Evolutionary conservation across 805 yeast species (phyloP), one percentile per base, ranked within the genome.

Genomic region (Metschnikowia santaceciliae): DNA sequence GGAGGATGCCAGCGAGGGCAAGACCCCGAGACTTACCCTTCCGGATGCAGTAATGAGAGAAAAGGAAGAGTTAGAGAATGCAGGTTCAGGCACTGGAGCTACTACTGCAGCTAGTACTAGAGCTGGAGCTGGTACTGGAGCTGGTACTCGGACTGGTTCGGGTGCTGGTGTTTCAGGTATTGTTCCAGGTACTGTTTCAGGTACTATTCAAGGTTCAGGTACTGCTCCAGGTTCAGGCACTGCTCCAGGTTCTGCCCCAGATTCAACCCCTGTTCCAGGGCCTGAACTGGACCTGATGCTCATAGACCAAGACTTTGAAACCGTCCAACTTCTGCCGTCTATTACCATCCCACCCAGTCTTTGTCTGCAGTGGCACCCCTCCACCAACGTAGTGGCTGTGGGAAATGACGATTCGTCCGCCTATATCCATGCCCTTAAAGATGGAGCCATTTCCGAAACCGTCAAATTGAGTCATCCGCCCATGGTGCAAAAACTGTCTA

Each of bases 281-380:
- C 8, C 10, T 7, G 30, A 26, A 26, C 30, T 26, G 30, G 30
- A 26, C 11, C 30, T 8, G 30, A 26, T 26, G 30, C 30, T 8
- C 30, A 26, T 26, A 26, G 30, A 26, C 30, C 30, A 26, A 26
- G 30, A 48, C 19, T 56, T 56, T 47, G 47, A 49, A 2, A 77
- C 79, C 4, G 58, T 59, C 38, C 69, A 74, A 0, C 57, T 84
- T 3, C 58, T 60, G 13, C 77, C 80, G 13, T 53, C 59, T 1
- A 59, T 69, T 34, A 54, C 64, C 3, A 75, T 77, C 46, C 74
- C 76, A 4, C 65, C 79, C 42, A 71, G 82, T 50, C 63, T 79
- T 26, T 63, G 75, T 1, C 69, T 78, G 11, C 71, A 71, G 37
- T 86, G 89, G 87, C 82, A 80, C 56, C 89, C 90, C 0, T 52